Evolutionary conservation across 306 rosid genomes (phyloP), one percentile per base, ranked within the genome.

Genomic region (Pueraria montana): DNA sequence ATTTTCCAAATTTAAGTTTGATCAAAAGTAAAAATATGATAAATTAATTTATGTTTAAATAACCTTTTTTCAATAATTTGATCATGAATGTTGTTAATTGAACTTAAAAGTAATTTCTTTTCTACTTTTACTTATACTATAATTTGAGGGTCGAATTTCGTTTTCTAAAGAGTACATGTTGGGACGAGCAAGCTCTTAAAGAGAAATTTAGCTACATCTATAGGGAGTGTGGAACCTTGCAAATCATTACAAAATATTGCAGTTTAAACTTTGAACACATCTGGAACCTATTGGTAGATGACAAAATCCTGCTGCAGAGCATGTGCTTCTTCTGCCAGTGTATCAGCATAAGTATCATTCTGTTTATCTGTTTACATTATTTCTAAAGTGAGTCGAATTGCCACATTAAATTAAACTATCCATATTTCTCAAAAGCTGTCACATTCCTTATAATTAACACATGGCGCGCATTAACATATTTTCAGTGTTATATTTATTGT

Each of bases 291-390:
- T 21, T 55, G 4, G 63, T 55, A 55, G 64, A 21, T 58, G 32
- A 11, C 6, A 24, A 58, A 58, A 21, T 58, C 4, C 7, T 58
- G 65, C 17, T 8, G 2, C 34, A 58, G 11, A 58, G 11, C 32
- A 58, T 58, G 65, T 58, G 65, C 34, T 58, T 21, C 65, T 58
- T 58, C 65, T 21, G 65, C 56, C 32, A 56, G n/a, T 56, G 63
- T 0, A 53, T n/a, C 24, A n/a, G 2, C 53, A 43, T 16, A n/a
- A 53, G 11, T 17, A 18, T 18, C 61, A 18, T 48, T 48, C 53
- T 48, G 6, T 48, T 2, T 14, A 48, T 48, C 4, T 48, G 5
- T 50, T 50, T 17, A 5, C 0, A 50, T 16, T n/a, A 48, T 17
- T 50, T 17, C 56, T 14, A 17, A 50, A 50, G 56, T 16, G 20